Conservation (phyloP, 148 eudicot species). For the Tetragonia tetragonoides region DNA sequence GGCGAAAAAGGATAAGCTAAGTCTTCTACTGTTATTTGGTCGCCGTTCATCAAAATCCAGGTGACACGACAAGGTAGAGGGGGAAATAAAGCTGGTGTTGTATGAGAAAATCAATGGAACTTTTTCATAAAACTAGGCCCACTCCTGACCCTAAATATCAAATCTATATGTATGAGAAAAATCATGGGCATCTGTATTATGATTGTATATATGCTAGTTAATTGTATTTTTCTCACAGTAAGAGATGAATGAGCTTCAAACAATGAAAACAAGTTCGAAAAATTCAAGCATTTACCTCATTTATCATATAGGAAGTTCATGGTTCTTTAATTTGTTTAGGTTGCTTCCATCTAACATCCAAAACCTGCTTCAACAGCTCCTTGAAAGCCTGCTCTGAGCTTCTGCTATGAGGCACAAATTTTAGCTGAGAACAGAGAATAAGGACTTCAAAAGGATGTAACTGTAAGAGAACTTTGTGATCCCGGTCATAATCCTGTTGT, state of each 20-base stretch:
- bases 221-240: not conserved
- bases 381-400: slow-evolving; percentile 59
- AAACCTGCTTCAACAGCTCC: slow-evolving; percentile 40
- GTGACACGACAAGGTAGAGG: not conserved
- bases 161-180: too few species aligned
- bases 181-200: not conserved
- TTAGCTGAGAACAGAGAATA: slow-evolving; percentile 64
- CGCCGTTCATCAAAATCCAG: slow-evolving; percentile 1
- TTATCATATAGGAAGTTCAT: not conserved
- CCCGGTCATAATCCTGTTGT: slow-evolving; percentile 86
- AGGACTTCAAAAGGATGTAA: slow-evolving; percentile 61
- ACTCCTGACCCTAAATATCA: too few species aligned
- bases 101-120: too few species aligned
- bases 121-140: too few species aligned
- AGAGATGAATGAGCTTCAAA: not conserved
- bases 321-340: not conserved
- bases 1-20: slow-evolving; percentile 20
- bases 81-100: not conserved
- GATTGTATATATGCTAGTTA: not conserved
- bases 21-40: slow-evolving; percentile 18
- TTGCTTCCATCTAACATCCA: slow-evolving; percentile 24
- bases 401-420: slow-evolving; percentile 38
- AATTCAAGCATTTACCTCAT: not conserved
- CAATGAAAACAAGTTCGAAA: not conserved
- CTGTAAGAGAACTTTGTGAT: slow-evolving; percentile 42